These are phyloP conservation scores for Aspergillus niger DNA, from an alignment of 2,329 filamentous ascomycete species.

Conservation along the genomic window DNA sequence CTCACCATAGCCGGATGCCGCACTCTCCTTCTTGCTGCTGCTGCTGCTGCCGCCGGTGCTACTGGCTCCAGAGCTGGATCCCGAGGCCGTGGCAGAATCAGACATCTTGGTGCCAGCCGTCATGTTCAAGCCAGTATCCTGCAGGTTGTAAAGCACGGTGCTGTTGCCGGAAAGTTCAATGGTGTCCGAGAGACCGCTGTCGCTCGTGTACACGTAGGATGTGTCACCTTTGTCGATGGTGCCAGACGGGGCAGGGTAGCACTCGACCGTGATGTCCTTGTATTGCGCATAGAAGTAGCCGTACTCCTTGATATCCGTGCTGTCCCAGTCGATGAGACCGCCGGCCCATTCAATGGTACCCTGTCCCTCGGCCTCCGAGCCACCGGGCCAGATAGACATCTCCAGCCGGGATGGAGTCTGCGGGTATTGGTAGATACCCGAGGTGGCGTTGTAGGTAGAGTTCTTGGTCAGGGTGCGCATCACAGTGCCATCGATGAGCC, in stretches of 20 bases:
- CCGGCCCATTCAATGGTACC: constrained; percentile 8
- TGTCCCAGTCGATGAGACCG: constrained; percentile 4
- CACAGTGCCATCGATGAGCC: not conserved
- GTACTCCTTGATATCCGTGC: constrained; percentile 3
- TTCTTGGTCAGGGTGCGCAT: constrained; percentile 7
- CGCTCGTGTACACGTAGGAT: constrained; percentile 6
- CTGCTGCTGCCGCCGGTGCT: not conserved
- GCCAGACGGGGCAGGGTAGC: not conserved
- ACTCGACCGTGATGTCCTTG: constrained; percentile 7
- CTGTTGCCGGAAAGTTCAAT: constrained; percentile 1
- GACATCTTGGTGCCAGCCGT: not conserved
- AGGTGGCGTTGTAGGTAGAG: constrained; percentile 5
- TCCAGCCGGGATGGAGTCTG: constrained; percentile 6
- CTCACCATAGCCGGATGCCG: not conserved
- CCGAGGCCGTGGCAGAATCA: not conserved
- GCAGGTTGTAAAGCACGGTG: constrained; percentile 5
- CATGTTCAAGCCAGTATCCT: constrained; percentile 9
- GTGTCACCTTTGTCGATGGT: not conserved
- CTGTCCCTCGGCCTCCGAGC: not conserved
- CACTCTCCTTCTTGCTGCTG: not conserved
- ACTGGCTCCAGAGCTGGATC: not conserved
- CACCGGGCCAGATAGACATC: constrained; percentile 7
- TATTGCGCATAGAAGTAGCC: constrained; percentile 9
- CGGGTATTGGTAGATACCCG: constrained; percentile 1
- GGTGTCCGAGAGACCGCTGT: constrained; percentile 2